Percentiles rank a stretch among this genome's conserved stretches.
phyloP scores from a whole-genome alignment of 139 green algal genomes.

The Closterium sp. region DNA sequence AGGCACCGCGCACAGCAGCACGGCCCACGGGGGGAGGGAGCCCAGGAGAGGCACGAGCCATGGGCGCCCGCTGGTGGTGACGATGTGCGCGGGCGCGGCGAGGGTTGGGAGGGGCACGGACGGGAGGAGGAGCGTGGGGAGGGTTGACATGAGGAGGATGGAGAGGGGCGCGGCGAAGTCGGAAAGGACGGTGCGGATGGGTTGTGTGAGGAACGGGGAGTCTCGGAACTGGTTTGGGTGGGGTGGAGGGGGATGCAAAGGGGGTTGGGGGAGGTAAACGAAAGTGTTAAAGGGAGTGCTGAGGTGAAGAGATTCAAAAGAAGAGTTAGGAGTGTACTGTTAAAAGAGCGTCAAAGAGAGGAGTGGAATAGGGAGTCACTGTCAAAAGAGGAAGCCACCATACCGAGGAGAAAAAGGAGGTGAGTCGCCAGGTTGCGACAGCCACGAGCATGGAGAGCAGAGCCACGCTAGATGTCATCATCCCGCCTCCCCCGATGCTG shows the following conservation, averaged over 20 bases:
- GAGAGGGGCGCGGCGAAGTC: background rate
- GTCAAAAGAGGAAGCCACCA: no score
- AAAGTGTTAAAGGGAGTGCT: no score
- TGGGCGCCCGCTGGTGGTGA: background rate
- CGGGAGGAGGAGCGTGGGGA: background rate
- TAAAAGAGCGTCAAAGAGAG: background rate
- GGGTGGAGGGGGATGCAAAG: no score
- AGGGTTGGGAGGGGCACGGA: background rate
- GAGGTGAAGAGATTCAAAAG: no score
- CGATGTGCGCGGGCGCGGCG: background rate
- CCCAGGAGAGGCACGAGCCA: background rate
- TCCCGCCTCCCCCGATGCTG: background rate
- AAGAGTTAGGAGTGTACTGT: no score
- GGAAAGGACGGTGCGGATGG: background rate
- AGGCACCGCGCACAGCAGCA: background rate
- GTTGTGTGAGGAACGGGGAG: background rate
- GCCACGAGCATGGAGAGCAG: background rate
- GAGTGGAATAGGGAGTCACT: no score
- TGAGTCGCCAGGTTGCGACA: background rate
- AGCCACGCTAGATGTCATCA: background rate
- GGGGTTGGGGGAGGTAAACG: no score
- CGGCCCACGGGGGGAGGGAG: background rate
- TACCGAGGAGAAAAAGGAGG: background rate
- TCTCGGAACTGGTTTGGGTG: background rate
- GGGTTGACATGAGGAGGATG: slow-evolving; percentile 6